Percentiles rank a stretch among this genome's conserved stretches.
Conservation (phyloP, 805 yeast genomes). For the Myxozyma mucilagina region DNA sequence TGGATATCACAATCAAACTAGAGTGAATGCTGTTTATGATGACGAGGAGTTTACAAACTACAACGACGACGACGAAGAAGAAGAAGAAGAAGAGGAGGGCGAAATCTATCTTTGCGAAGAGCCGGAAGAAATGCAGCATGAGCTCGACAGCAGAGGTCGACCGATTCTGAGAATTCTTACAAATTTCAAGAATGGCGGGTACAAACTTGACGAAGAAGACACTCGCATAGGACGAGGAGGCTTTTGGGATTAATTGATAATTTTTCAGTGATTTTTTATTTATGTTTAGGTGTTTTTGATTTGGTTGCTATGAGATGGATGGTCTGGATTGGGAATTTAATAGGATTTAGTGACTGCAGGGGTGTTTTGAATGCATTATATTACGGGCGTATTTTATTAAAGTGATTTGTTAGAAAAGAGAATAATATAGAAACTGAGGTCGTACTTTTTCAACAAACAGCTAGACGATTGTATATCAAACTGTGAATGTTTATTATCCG, state of each 20-base stretch:
- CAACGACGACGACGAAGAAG: background rate
- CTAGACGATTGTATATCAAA: background rate
- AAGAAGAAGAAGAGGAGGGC: conserved; percentile 4
- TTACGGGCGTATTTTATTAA: too few species aligned
- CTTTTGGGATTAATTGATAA: background rate
- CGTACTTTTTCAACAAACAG: background rate
- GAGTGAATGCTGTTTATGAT: background rate
- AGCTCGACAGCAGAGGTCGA: conserved; percentile 18
- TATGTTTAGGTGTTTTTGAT: background rate
- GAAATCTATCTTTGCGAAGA: conserved; percentile 17
- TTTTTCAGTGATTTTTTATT: background rate
- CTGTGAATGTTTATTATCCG: background rate
- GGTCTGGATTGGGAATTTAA: background rate
- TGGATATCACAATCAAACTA: background rate
- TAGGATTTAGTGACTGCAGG: too few species aligned
- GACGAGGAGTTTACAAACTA: background rate
- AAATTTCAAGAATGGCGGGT: conserved; percentile 9
- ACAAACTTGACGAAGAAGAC: conserved; percentile 2
- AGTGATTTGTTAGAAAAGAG: too few species aligned
- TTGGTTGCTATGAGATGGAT: background rate
- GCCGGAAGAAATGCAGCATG: conserved; percentile 23
- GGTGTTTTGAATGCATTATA: too few species aligned
- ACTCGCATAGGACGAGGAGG: background rate
- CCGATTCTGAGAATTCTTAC: conserved; percentile 22
- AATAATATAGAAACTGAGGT: background rate